A percentile compares a stretch with the other conserved stretches of the same genome.
Evolutionary conservation across 2,329 filamentous ascomycete species (phyloP).

Genomic region (Botrytis paeoniae): DNA sequence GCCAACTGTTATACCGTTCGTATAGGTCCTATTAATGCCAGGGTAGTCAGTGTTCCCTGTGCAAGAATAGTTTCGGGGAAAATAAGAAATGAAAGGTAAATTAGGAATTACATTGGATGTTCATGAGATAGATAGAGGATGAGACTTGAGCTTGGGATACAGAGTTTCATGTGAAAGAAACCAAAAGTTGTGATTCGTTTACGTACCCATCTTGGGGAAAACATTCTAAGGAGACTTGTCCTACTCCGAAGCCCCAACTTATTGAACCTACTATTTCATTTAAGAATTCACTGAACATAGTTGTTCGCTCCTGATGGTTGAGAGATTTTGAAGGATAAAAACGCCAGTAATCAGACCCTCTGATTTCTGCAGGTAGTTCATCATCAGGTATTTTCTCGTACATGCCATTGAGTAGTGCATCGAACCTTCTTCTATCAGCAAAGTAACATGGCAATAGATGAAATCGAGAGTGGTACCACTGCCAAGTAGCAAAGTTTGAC

Average conservation of each 20-base stretch:
- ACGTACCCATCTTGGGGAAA: background rate
- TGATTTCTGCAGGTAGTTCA: background rate
- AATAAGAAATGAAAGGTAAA: background rate
- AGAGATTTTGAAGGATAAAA: background rate
- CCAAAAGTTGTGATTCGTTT: background rate
- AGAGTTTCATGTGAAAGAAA: background rate
- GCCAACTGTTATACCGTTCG: background rate
- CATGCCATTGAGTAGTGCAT: background rate
- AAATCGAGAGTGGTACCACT: background rate
- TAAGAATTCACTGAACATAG: background rate
- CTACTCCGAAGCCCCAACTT: background rate
- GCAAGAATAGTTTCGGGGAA: background rate
- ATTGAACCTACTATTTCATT: background rate
- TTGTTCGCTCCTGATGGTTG: background rate
- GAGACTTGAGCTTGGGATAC: background rate
- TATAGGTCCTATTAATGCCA: background rate
- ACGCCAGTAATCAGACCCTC: background rate
- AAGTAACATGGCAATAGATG: background rate
- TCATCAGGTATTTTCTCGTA: background rate
- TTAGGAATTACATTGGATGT: background rate
- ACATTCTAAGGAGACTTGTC: background rate
- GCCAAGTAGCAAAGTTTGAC: background rate
- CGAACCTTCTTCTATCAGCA: background rate
- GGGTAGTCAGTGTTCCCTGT: background rate
- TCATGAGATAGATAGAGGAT: background rate